phyloP scores from a whole-genome alignment of 176 grass and related monocot species.

The Tuctoria greenei region DNA sequence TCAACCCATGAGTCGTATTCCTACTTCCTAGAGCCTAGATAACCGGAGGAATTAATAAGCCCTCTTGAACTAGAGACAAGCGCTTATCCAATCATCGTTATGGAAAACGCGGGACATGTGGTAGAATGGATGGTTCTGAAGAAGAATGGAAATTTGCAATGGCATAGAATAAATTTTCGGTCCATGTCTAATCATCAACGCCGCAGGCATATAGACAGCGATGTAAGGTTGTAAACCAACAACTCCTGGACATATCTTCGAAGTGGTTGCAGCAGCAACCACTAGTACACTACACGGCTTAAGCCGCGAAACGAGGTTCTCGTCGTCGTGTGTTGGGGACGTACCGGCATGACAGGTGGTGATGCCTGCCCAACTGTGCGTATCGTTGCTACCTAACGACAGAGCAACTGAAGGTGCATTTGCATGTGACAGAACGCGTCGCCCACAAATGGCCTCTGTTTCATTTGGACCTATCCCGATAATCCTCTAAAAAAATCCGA shows the following conservation, averaged over 20 bases:
- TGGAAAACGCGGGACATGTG: neutral
- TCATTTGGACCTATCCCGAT: constrained; percentile 8
- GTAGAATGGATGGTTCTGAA: too few relatives aligned
- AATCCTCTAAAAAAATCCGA: neutral
- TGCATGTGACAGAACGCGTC: constrained; percentile 14
- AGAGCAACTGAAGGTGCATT: neutral
- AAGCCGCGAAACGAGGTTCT: neutral
- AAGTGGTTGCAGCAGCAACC: neutral
- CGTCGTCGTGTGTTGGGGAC: neutral
- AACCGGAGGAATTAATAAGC: constrained; percentile 16
- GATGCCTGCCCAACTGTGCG: neutral
- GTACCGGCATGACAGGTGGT: neutral
- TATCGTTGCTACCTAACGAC: constrained; percentile 15
- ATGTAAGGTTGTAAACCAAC: neutral
- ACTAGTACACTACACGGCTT: neutral
- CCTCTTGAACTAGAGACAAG: neutral
- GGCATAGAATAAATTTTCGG: too few relatives aligned
- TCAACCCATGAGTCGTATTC: constrained; percentile 5
- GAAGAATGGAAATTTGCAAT: too few relatives aligned
- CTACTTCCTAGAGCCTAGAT: constrained; percentile 30
- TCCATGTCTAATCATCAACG: constrained; percentile 20
- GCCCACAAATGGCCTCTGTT: neutral
- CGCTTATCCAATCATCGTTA: neutral
- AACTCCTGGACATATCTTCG: neutral
- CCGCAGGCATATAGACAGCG: neutral